These are phyloP conservation scores for Ensete ventricosum DNA, from an alignment of 176 grass and related monocot species.

Conservation along the genomic window DNA sequence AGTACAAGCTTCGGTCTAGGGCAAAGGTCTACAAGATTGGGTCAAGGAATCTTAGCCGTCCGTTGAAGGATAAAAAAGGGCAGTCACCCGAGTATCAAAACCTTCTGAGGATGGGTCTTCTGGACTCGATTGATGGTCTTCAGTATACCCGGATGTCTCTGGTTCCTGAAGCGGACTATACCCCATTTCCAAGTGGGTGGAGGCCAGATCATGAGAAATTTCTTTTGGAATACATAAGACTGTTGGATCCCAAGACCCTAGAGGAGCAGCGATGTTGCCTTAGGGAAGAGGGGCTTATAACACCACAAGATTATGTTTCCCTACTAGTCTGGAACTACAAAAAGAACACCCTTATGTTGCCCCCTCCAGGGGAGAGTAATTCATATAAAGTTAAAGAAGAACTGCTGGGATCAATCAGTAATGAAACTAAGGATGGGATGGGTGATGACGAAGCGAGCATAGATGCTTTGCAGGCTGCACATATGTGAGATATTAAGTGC, in stretches of 20 bases:
- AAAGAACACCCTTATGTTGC: constrained; percentile 61
- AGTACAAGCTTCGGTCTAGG: constrained; percentile 93
- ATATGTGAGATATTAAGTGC: not conserved
- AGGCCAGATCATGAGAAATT: constrained; percentile 73
- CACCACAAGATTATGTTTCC: constrained; percentile 78
- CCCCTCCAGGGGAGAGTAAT: constrained; percentile 35
- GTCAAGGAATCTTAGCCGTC: constrained; percentile 91
- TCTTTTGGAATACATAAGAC: constrained; percentile 83
- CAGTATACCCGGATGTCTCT: constrained; percentile 92
- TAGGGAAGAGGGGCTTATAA: constrained; percentile 81
- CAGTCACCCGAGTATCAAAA: constrained; percentile 92
- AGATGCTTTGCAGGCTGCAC: constrained; percentile 12
- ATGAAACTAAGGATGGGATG: constrained; percentile 33
- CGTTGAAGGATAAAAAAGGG: constrained; percentile 92
- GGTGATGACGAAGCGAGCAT: constrained; percentile 3
- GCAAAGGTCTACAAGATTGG: constrained; percentile 99
- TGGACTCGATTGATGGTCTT: constrained; percentile 88
- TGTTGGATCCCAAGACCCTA: constrained; percentile 54
- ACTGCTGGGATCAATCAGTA: constrained; percentile 28
- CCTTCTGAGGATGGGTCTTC: constrained; percentile 84
- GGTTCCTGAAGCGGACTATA: constrained; percentile 93
- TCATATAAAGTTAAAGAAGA: constrained; percentile 36
- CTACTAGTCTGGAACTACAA: constrained; percentile 98
- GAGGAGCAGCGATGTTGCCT: constrained; percentile 53
- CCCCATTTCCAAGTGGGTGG: constrained; percentile 58